Evolutionary conservation across 176 grass and related monocot genomes (phyloP).

Genomic region (Phragmites australis): DNA sequence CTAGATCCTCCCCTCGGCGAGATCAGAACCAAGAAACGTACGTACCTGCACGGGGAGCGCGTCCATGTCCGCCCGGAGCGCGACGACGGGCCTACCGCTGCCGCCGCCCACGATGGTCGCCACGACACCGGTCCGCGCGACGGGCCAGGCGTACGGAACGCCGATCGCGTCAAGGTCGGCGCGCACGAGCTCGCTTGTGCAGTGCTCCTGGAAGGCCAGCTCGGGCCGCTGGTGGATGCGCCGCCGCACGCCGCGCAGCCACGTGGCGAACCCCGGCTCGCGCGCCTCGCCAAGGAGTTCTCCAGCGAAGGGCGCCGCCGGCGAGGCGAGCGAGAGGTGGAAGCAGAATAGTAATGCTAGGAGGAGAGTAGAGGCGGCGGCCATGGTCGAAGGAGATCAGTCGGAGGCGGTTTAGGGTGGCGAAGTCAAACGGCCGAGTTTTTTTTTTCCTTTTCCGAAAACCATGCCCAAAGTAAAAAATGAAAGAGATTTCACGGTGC

Average conservation of each 20-base stretch:
- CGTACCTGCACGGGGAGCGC: constrained; percentile 70
- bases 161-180: constrained; percentile 61
- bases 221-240: constrained; percentile 67
- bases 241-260: constrained; percentile 48
- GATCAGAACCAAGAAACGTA: not conserved
- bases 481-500: no score
- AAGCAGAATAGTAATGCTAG: not conserved
- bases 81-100: constrained; percentile 50
- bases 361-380: not conserved
- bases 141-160: constrained; percentile 53
- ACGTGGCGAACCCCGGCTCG: constrained; percentile 41
- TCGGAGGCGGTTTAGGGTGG: not conserved
- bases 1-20: no score
- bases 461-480: no score
- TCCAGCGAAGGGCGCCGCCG: not conserved
- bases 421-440: no score
- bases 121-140: constrained; percentile 64
- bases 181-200: constrained; percentile 70
- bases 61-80: constrained; percentile 84
- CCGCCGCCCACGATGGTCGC: constrained; percentile 42
- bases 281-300: constrained; percentile 33
- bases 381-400: not conserved
- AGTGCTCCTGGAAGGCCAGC: constrained; percentile 64
- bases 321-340: not conserved
- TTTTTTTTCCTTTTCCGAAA: no score